Percentiles rank a stretch among this genome's conserved stretches.
Conservation (phyloP, 2,329 filamentous ascomycete species). For the Alternaria dauci region DNA sequence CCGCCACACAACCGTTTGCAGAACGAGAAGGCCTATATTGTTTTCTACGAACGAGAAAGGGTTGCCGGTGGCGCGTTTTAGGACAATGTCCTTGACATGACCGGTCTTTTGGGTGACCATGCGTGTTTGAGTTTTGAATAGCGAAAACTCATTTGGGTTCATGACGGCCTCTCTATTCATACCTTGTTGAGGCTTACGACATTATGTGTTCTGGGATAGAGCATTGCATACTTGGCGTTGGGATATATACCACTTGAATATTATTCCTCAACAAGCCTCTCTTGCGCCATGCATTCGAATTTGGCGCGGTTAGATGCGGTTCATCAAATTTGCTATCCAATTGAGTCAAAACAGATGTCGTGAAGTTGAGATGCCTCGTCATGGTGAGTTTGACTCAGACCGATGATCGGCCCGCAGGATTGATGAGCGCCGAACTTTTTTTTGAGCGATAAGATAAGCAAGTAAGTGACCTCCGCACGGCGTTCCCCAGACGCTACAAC, state of each 20-base stretch:
- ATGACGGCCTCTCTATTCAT: neutral
- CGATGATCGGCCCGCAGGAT: constrained; percentile 33
- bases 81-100: neutral
- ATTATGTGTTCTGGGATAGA: neutral
- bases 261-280: neutral
- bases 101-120: neutral
- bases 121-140: neutral
- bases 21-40: constrained; percentile 71
- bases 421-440: constrained; percentile 23
- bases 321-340: neutral
- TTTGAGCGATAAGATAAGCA: constrained; percentile 30
- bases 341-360: neutral
- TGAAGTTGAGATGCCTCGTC: neutral
- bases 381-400: constrained; percentile 8
- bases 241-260: constrained; percentile 18
- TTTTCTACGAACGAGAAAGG: constrained; percentile 65
- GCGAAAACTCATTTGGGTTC: neutral
- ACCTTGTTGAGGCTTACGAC: constrained; percentile 4
- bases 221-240: constrained; percentile 22
- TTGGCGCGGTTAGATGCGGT: neutral
- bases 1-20: constrained; percentile 61
- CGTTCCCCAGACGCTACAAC: constrained; percentile 28
- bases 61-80: constrained; percentile 44
- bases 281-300: neutral
- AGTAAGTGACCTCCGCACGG: constrained; percentile 16